Evolutionary conservation across 768 basidiomycete genomes (phyloP).

Genomic region (Lactarius sp.): DNA sequence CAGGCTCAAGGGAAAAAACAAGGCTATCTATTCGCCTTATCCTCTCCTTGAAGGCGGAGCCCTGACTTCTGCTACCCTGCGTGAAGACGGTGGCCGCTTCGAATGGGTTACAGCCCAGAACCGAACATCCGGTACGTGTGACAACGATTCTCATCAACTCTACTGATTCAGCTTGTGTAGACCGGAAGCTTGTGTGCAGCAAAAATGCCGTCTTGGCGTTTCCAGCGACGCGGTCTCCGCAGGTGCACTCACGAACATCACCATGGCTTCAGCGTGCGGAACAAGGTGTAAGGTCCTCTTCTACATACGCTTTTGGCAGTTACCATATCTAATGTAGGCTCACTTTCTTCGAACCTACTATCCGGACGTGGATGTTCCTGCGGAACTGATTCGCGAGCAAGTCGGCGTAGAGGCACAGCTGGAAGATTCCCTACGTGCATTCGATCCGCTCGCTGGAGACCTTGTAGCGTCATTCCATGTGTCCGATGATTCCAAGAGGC

Average conservation of each 20-base stretch:
- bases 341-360: conserved; percentile 66
- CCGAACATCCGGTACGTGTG: background rate
- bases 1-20: conserved; percentile 34
- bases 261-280: conserved; percentile 51
- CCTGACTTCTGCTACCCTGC: conserved; percentile 52
- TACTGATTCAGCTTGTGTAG: conserved; percentile 28
- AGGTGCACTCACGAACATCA: conserved; percentile 30
- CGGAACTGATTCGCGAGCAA: conserved; percentile 58
- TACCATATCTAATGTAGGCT: conserved; percentile 40
- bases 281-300: conserved; percentile 49
- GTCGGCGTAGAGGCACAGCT: conserved; percentile 43
- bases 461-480: conserved; percentile 41
- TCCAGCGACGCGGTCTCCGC: conserved; percentile 49
- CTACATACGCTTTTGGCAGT: conserved; percentile 5
- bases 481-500: conserved; percentile 27
- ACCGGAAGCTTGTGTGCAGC: conserved; percentile 30
- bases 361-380: conserved; percentile 69
- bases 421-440: conserved; percentile 35
- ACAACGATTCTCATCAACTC: background rate
- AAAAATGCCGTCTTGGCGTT: conserved; percentile 44
- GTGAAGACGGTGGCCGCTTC: conserved; percentile 39
- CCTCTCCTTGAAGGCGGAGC: conserved; percentile 55
- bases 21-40: conserved; percentile 35
- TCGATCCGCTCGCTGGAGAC: conserved; percentile 58
- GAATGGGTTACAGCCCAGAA: conserved; percentile 49